Conservation (phyloP, 106 monocot genomes). For the Phalaenopsis equestris region DNA sequence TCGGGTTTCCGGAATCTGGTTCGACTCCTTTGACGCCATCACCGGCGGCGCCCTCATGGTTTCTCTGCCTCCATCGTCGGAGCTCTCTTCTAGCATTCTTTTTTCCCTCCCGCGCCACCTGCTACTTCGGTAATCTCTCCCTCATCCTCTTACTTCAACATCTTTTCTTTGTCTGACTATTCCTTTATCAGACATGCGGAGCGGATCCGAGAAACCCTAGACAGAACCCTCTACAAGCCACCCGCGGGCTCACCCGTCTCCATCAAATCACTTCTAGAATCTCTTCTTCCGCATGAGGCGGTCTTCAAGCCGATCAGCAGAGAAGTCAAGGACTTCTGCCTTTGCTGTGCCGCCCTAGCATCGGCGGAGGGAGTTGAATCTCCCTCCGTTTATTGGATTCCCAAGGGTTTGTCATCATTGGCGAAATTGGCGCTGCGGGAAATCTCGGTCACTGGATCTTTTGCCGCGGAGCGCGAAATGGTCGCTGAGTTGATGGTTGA, state of each 20-base stretch:
- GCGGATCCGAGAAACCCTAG: conserved; percentile 33
- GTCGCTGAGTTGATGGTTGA: conserved; percentile 36
- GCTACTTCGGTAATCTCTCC: conserved; percentile 13
- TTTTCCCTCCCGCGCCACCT: conserved; percentile 12
- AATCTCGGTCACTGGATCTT: conserved; percentile 14
- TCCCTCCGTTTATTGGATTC: conserved; percentile 68
- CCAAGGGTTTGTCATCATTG: conserved; percentile 20
- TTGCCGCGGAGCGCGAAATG: conserved; percentile 28
- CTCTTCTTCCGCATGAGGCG: conserved; percentile 29
- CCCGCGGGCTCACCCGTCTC: conserved; percentile 51
- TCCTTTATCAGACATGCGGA: conserved; percentile 16
- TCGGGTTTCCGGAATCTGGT: too few relatives aligned
- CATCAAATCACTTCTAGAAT: conserved; percentile 47
- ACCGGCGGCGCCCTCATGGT: background rate
- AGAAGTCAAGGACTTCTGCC: conserved; percentile 37
- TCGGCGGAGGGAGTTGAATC: conserved; percentile 45
- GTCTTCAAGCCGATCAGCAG: background rate
- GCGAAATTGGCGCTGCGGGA: conserved; percentile 31
- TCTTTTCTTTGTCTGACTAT: background rate
- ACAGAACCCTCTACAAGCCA: conserved; percentile 32
- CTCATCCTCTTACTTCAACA: background rate
- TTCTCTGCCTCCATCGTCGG: background rate
- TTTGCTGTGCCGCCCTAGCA: conserved; percentile 51
- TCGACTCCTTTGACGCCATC: background rate
- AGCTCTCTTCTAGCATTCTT: background rate